A percentile compares a stretch with the other conserved stretches of the same genome.
Evolutionary conservation across 192 early-diverging fungal genomes (phyloP).

Genomic region (Dissophora globulifera): DNA sequence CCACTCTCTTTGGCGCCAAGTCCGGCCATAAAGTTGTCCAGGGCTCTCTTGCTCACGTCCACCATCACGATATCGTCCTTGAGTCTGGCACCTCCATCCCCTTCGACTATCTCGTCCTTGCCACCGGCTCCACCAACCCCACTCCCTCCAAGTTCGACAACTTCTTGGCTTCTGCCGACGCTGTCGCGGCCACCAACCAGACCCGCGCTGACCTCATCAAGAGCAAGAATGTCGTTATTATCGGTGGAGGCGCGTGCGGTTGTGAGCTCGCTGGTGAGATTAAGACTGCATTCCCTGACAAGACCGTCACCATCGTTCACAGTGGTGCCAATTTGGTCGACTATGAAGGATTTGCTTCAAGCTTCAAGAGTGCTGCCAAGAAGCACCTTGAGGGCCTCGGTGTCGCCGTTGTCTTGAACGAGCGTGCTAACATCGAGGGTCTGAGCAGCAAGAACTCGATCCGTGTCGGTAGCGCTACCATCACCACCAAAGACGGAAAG

Average conservation of each 20-base stretch:
- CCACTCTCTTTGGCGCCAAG: slow-evolving; percentile 27
- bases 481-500: slow-evolving; percentile 57
- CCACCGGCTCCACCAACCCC: slow-evolving; percentile 70
- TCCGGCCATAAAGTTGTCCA: slow-evolving; percentile 59
- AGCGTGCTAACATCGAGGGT: slow-evolving; percentile 56
- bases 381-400: slow-evolving; percentile 57
- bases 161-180: slow-evolving; percentile 26
- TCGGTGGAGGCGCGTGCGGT: slow-evolving; percentile 78
- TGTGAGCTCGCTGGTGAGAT: slow-evolving; percentile 69
- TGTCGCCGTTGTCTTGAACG: slow-evolving; percentile 61
- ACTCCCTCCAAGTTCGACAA: slow-evolving; percentile 56
- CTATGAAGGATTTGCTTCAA: slow-evolving; percentile 52
- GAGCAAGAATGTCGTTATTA: slow-evolving; percentile 56
- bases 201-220: slow-evolving; percentile 26
- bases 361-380: slow-evolving; percentile 49
- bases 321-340: slow-evolving; percentile 50
- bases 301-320: slow-evolving; percentile 33
- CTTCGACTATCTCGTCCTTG: slow-evolving; percentile 75
- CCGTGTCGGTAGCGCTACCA: slow-evolving; percentile 46
- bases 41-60: slow-evolving; percentile 54
- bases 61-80: slow-evolving; percentile 54
- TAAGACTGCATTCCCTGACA: slow-evolving; percentile 57
- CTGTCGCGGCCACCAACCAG: slow-evolving; percentile 60
- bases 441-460: slow-evolving; percentile 41
- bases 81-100: slow-evolving; percentile 58